Conservation (phyloP, 768 basidiomycete genomes). For the Cystobasidium onofrii region DNA sequence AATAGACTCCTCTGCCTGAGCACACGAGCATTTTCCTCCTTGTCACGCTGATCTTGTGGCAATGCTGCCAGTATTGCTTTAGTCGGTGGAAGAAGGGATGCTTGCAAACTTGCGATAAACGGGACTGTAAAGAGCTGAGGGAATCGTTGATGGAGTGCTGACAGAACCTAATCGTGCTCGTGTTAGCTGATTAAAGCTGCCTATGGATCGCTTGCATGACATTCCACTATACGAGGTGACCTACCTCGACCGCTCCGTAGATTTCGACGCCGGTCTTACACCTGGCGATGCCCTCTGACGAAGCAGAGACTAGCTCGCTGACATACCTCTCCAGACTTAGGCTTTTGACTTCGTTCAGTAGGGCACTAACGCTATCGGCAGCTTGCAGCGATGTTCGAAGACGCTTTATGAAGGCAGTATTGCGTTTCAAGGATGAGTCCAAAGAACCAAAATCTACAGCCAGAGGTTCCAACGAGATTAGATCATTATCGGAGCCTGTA, state of each 20-base stretch:
- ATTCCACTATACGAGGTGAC: background rate
- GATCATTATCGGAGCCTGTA: no score
- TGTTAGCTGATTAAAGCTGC: background rate
- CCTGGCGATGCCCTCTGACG: conserved; percentile 70
- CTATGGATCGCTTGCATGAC: no score
- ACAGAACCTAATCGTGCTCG: no score
- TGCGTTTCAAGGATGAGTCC: conserved; percentile 90
- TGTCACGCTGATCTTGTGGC: conserved; percentile 74
- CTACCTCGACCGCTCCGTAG: conserved; percentile 83
- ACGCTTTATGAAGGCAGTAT: conserved; percentile 89
- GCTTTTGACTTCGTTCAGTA: conserved; percentile 79
- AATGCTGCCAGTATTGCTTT: conserved; percentile 56
- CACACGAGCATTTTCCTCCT: conserved; percentile 74
- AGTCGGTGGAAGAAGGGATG: conserved; percentile 46
- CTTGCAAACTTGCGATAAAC: conserved; percentile 55
- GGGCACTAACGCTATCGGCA: conserved; percentile 47
- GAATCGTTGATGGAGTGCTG: conserved; percentile 78
- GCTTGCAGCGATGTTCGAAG: conserved; percentile 68
- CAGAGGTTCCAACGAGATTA: background rate
- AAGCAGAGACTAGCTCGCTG: conserved; percentile 82
- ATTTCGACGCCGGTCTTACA: conserved; percentile 91
- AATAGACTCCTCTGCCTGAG: conserved; percentile 73
- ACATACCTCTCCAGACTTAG: conserved; percentile 90
- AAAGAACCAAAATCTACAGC: conserved; percentile 47
- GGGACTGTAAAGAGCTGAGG: conserved; percentile 67